Conservation (phyloP, 768 basidiomycete genomes). For the Neoboletus magnificus region DNA sequence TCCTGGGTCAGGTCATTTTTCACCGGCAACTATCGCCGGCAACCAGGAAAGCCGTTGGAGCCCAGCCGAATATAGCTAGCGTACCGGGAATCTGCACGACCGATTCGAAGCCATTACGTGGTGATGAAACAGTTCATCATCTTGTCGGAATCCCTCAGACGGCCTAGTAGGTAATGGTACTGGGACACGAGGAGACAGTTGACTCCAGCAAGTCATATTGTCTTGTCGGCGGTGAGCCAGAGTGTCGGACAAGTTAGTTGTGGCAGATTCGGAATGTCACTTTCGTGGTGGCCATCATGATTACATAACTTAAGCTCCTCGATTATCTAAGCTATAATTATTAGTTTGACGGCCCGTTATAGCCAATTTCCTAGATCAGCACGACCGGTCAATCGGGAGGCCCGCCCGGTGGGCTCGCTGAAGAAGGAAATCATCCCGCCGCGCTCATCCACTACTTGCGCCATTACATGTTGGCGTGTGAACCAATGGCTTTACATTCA, state of each 20-base stretch:
- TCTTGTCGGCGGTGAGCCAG: background rate
- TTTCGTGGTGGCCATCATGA: no score
- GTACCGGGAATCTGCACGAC: background rate
- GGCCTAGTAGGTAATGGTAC: no score
- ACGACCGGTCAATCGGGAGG: background rate
- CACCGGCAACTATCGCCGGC: conserved; percentile 8
- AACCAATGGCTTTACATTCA: background rate
- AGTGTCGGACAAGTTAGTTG: no score
- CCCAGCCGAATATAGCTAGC: background rate
- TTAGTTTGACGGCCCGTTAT: no score
- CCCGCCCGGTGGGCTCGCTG: background rate
- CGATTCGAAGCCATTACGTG: background rate
- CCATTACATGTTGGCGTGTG: background rate
- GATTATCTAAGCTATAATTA: background rate
- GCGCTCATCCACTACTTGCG: background rate
- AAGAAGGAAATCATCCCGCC: background rate
- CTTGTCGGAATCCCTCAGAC: no score
- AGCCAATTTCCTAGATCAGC: no score
- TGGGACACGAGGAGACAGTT: no score
- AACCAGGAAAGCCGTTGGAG: background rate
- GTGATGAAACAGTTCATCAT: background rate
- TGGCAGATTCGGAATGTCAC: no score
- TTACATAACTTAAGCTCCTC: background rate
- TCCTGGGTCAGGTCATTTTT: background rate
- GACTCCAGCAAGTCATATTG: background rate